Evolutionary conservation across 192 early-diverging fungal species (phyloP).

Genomic region (Backusella sp.): DNA sequence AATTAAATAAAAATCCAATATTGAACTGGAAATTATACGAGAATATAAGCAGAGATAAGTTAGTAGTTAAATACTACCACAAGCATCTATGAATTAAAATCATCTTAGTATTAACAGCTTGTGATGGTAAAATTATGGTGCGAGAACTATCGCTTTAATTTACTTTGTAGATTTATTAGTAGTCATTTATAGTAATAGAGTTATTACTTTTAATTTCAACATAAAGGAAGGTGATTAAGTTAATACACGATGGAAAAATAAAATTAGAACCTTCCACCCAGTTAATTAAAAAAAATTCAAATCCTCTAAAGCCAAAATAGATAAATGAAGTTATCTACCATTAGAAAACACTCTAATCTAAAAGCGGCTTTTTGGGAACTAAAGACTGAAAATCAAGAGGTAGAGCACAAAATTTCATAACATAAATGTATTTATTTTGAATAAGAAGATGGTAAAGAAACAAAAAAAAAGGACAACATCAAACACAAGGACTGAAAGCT

Average conservation of each 20-base stretch:
- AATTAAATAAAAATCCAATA: background rate
- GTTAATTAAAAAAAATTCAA: background rate
- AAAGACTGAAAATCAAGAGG: too few species aligned
- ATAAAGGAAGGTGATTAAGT: background rate
- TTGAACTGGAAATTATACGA: background rate
- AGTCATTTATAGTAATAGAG: background rate
- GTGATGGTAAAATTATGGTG: background rate
- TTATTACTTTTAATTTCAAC: background rate
- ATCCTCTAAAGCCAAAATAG: background rate
- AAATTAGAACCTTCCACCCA: background rate
- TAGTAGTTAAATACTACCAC: background rate
- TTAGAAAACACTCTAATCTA: background rate
- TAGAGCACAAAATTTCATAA: too few species aligned
- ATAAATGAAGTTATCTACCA: background rate
- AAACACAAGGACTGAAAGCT: background rate
- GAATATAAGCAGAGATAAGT: background rate
- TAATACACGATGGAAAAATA: background rate
- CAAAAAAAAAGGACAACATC: background rate
- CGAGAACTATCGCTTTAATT: background rate
- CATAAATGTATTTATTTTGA: too few species aligned
- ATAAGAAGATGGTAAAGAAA: background rate
- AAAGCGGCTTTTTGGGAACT: too few species aligned
- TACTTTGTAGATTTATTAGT: background rate
- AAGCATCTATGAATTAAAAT: background rate
- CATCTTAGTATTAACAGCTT: background rate